These are phyloP conservation scores for Cryptosporidium felis DNA, from an alignment of 169 alveolate species.

Conservation along the genomic window DNA sequence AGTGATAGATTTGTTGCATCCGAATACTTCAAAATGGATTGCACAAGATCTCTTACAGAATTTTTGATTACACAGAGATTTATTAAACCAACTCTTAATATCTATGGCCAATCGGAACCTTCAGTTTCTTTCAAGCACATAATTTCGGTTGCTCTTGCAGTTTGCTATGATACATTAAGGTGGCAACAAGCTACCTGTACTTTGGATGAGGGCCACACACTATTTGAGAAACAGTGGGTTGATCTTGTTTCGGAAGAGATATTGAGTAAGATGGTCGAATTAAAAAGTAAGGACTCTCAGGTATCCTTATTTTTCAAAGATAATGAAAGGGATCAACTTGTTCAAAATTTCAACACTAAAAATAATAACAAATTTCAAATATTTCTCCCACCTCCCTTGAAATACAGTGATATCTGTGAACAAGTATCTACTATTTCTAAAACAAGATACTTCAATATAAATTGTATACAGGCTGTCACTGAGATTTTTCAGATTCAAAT, in stretches of 20 bases:
- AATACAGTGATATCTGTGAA: slow-evolving; percentile 34
- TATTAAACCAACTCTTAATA: slow-evolving; percentile 25
- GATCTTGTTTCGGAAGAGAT: slow-evolving; percentile 69
- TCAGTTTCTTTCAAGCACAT: slow-evolving; percentile 31
- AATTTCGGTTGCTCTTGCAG: slow-evolving; percentile 16
- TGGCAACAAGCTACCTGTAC: slow-evolving; percentile 60
- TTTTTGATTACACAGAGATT: slow-evolving; percentile 14
- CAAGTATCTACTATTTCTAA: slow-evolving; percentile 20
- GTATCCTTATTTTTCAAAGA: slow-evolving; percentile 44
- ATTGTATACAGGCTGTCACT: slow-evolving; percentile 28
- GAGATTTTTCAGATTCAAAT: slow-evolving; percentile 43
- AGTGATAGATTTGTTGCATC: slow-evolving; percentile 56
- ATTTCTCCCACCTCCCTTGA: slow-evolving; percentile 12
- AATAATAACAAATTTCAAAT: slow-evolving; percentile 1
- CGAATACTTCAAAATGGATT: slow-evolving; percentile 55
- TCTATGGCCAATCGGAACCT: slow-evolving; percentile 38
- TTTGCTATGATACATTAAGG: slow-evolving; percentile 64
- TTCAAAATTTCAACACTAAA: neutral
- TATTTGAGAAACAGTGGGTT: slow-evolving; percentile 46
- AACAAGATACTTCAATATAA: slow-evolving; percentile 47
- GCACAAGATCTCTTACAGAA: neutral
- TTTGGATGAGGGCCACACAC: slow-evolving; percentile 3
- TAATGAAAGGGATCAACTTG: slow-evolving; percentile 9
- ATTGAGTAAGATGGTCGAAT: neutral
- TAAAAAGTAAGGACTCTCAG: neutral